Evolutionary conservation across 2,329 filamentous ascomycete genomes (phyloP).

Genomic region (Cytospora mali): DNA sequence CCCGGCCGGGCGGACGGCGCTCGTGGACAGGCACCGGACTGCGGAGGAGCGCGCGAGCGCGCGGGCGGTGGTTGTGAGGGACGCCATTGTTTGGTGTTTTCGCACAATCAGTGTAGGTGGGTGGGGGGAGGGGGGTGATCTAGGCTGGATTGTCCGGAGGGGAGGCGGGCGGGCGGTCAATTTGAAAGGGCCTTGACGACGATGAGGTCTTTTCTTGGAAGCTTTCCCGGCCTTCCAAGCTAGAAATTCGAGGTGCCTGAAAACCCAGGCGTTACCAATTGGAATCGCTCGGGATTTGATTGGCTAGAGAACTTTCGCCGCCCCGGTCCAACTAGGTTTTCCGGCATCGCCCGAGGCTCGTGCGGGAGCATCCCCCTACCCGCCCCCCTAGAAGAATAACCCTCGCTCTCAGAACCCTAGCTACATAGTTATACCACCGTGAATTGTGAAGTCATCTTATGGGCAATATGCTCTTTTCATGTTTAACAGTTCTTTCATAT

Average conservation of each 20-base stretch:
- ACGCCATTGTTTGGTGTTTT: constrained; percentile 62
- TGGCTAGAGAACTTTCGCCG: constrained; percentile 18
- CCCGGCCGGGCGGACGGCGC: constrained; percentile 49
- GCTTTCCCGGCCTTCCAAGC: constrained; percentile 30
- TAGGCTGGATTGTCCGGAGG: constrained; percentile 28
- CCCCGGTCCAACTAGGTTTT: constrained; percentile 10
- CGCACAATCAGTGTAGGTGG: constrained; percentile 6
- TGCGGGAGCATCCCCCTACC: neutral
- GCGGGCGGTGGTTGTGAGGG: constrained; percentile 69
- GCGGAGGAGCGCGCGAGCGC: constrained; percentile 62
- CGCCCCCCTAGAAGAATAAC: too few species aligned
- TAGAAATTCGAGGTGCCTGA: constrained; percentile 30
- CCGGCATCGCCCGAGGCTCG: constrained; percentile 19
- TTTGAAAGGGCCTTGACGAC: constrained; percentile 34
- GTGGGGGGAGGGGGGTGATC: too few species aligned
- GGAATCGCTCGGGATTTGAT: constrained; percentile 25
- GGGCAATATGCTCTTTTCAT: neutral
- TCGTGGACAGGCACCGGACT: constrained; percentile 60
- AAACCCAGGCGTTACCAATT: constrained; percentile 26
- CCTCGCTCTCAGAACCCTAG: neutral
- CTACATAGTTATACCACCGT: neutral
- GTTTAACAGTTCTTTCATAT: neutral
- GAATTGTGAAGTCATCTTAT: neutral
- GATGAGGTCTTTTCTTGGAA: constrained; percentile 54
- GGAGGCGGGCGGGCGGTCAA: constrained; percentile 35